Evolutionary conservation across 2,329 filamentous ascomycete genomes (phyloP).

Genomic region (Alternaria sp.): DNA sequence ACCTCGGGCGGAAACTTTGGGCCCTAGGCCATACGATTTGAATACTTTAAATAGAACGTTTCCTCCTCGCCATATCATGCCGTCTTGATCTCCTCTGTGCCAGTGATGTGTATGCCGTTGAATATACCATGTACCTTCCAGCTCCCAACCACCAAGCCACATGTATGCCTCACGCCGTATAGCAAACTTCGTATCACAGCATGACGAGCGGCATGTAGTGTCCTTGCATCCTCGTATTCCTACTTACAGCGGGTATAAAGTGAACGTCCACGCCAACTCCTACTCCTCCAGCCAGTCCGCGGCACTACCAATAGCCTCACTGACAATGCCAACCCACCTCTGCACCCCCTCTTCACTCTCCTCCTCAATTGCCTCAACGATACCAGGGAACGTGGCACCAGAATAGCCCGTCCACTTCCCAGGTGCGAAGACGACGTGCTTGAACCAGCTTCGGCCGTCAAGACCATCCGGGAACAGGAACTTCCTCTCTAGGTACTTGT

Average conservation of each 20-base stretch:
- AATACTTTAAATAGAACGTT: neutral
- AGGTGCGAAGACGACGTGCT: constrained; percentile 92
- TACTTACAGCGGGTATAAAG: neutral
- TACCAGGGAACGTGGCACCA: constrained; percentile 70
- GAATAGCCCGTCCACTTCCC: constrained; percentile 91
- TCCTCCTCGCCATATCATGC: neutral
- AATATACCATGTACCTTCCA: too few species aligned
- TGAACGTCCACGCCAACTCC: neutral
- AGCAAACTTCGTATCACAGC: neutral
- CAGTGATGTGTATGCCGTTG: neutral
- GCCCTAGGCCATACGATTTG: neutral
- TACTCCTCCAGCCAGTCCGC: constrained; percentile 39
- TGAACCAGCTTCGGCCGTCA: constrained; percentile 85
- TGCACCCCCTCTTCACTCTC: constrained; percentile 47
- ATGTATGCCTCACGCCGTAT: neutral
- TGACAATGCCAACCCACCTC: constrained; percentile 55
- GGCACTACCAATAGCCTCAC: constrained; percentile 43
- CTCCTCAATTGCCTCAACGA: constrained; percentile 67
- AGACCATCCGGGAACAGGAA: constrained; percentile 80
- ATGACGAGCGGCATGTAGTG: neutral
- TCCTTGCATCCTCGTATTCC: neutral
- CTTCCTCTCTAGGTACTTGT: constrained; percentile 81
- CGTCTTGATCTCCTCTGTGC: neutral
- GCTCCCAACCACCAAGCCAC: neutral
- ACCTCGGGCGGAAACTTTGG: neutral